Base-by-base conservation (phyloP, 768 basidiomycete species). In the Rickenella mellea region DNA sequence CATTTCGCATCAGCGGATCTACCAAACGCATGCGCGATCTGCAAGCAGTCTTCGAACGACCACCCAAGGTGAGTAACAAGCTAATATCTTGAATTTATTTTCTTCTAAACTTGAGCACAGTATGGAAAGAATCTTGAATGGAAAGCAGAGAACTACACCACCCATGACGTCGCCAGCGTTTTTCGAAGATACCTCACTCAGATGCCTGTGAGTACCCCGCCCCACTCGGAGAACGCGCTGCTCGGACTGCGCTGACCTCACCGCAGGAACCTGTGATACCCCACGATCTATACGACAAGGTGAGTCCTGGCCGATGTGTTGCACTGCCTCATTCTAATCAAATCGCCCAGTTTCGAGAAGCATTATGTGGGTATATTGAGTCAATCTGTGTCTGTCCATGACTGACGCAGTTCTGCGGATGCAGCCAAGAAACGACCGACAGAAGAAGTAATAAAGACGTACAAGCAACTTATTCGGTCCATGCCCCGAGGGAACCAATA, bases 81-180 rank as follows among this genome's bases (percentile, higher is more conserved):
- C 28, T 10, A 12, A 19, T 8, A 7, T n/a, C 26, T 17, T 27
- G n/a, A 25, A 35, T 15, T 17, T 6, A 38, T 20, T 25, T 30
- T 27, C 12, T 31, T n/a, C 11, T 36, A 28, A 36, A 29, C 27
- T 45, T 31, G 20, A 21, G 19, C 12, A 41, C 54, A 94, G 92
- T 99, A 89, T 52, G 94, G 94, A 46, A 97, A 96, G 63, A 75
- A 79, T 41, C 67, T 99, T 30, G 85, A 96, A 51, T 97, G 94
- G 92, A 82, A 80, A 55, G 67, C 76, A 45, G 81, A 86, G 53
- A 68, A 73, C 15, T 97, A 83, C 59, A 94, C 84, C n/a, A 76
- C 90, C 11, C 94, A 99, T 58, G 94, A 99, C 58, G 91, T 96
- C 39, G 94, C 94, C 15, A 96, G 88, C 52, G 91, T 99, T 42